These are phyloP conservation scores for Royoungia palumana DNA, from an alignment of 768 basidiomycete species.

Conservation along the genomic window DNA sequence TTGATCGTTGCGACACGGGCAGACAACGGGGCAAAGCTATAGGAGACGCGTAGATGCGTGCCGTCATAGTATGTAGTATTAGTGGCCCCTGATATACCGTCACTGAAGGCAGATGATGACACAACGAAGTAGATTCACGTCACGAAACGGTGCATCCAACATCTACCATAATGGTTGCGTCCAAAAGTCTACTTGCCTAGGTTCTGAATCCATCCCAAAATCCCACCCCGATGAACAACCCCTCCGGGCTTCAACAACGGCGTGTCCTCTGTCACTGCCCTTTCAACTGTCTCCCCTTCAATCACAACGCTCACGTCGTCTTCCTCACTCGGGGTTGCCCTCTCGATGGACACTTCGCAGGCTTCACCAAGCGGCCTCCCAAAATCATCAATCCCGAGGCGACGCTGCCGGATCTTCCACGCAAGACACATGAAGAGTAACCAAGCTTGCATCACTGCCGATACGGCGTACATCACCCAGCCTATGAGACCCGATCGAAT, in stretches of 20 bases:
- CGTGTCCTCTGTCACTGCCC: constrained; percentile 13
- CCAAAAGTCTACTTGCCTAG: constrained; percentile 13
- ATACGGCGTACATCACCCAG: constrained; percentile 78
- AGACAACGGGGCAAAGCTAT: constrained; percentile 16
- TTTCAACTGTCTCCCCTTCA: constrained; percentile 16
- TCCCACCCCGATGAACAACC: constrained; percentile 18
- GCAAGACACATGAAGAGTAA: constrained; percentile 81
- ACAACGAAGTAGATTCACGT: too few species aligned
- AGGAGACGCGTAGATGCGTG: background rate
- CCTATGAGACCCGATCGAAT: constrained; percentile 36
- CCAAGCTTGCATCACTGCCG: constrained; percentile 79
- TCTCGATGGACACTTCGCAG: background rate
- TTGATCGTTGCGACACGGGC: background rate
- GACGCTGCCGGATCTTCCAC: constrained; percentile 79
- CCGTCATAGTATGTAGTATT: too few species aligned
- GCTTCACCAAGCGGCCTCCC: constrained; percentile 50
- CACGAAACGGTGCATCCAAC: too few species aligned
- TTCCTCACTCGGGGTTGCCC: constrained; percentile 2
- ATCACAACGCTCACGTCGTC: constrained; percentile 16
- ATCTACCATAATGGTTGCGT: background rate
- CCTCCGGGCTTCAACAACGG: constrained; percentile 23
- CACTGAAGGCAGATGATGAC: too few species aligned
- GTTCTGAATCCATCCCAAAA: constrained; percentile 23
- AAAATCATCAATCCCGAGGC: constrained; percentile 84
- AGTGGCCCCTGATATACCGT: too few species aligned